Evolutionary conservation across 345 rosid species (phyloP).

Genomic region (Dipteronia dyeriana): DNA sequence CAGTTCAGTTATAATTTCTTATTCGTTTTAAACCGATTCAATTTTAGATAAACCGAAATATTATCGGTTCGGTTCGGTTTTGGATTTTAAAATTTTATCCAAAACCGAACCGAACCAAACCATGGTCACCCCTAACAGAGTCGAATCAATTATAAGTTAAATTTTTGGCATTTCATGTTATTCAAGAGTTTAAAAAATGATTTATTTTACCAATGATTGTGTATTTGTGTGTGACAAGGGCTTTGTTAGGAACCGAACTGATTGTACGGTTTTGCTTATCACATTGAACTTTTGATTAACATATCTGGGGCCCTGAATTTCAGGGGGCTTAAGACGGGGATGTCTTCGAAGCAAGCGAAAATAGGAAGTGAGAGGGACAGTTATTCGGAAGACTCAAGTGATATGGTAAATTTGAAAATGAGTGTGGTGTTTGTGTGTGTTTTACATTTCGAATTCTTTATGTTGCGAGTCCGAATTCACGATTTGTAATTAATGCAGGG

Average conservation of each 20-base stretch:
- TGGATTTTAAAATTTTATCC: no score
- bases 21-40: no score
- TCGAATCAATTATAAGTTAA: no score
- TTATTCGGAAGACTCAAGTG: conserved; percentile 38
- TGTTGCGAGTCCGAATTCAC: background rate
- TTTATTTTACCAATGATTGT: no score
- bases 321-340: conserved; percentile 31
- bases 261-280: background rate
- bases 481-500: conserved; percentile 18
- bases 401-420: conserved; percentile 27
- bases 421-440: background rate
- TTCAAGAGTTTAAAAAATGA: no score
- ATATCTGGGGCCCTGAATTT: background rate
- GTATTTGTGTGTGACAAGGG: no score
- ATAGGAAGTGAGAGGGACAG: conserved; percentile 31
- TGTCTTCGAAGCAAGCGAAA: conserved; percentile 37
- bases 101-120: no score
- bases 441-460: background rate
- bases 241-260: background rate
- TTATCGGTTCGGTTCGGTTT: no score
- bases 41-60: no score
- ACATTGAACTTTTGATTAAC: background rate
- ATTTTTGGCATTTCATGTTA: no score
- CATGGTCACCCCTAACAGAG: no score
- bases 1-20: no score